Conservation (phyloP, 1,284 basidiomycete genomes). For the Melampsora larici-populina region DNA sequence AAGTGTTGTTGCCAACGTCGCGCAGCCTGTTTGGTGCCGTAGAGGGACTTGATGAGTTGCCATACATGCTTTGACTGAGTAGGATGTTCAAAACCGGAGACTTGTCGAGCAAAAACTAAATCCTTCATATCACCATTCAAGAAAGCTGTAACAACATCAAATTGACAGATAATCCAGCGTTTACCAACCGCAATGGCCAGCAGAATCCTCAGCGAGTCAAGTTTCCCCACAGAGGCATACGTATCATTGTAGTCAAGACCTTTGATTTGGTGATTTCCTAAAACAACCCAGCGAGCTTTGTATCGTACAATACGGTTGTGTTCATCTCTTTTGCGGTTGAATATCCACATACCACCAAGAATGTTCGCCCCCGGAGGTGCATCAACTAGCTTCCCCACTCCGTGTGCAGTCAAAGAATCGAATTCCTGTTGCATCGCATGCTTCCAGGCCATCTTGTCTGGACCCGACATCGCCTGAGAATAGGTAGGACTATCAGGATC, state of each 20-base stretch:
- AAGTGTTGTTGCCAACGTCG: no score
- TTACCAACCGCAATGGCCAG: background rate
- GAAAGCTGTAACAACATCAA: constrained; percentile 4
- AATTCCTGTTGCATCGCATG: constrained; percentile 18
- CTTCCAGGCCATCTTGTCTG: background rate
- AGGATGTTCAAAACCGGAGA: no score
- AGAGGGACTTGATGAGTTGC: no score
- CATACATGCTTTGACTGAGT: no score
- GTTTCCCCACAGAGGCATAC: constrained; percentile 3
- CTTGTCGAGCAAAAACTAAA: background rate
- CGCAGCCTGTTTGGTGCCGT: no score
- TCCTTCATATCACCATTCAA: background rate
- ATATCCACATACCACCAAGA: constrained; percentile 30
- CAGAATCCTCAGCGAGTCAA: background rate
- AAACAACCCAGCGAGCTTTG: constrained; percentile 14
- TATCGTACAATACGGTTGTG: background rate
- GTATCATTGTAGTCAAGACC: constrained; percentile 7
- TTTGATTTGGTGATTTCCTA: constrained; percentile 34
- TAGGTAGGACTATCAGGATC: background rate
- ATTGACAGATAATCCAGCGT: background rate
- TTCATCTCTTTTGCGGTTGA: constrained; percentile 12
- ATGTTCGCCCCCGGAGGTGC: background rate
- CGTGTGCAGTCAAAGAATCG: background rate
- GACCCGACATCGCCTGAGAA: background rate
- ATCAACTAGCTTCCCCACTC: constrained; percentile 4